phyloP scores from a whole-genome alignment of 495 filamentous ascomycete genomes.

The Hypoxylon trugodes region DNA sequence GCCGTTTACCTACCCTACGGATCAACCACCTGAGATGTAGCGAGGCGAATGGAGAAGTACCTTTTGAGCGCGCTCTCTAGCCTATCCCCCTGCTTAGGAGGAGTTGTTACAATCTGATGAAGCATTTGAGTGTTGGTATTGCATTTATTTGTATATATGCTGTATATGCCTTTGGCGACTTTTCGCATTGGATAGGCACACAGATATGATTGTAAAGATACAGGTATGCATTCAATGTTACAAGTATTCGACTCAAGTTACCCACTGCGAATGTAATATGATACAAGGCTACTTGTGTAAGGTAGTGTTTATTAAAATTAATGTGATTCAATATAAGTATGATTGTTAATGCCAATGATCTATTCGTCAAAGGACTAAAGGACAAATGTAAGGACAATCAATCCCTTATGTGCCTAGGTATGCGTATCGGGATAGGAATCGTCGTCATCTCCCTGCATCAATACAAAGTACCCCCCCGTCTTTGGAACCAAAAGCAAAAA shows the following conservation, averaged over 20 bases:
- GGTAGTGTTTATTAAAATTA: constrained; percentile 1
- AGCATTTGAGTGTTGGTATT: constrained; percentile 1
- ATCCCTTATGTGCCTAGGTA: no score
- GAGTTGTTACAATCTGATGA: neutral
- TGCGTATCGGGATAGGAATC: no score
- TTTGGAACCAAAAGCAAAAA: no score
- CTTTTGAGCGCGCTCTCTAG: neutral
- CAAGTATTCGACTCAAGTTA: no score
- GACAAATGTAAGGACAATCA: no score
- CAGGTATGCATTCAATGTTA: constrained; percentile 5
- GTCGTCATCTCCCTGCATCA: no score
- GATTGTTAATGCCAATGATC: constrained; percentile 8
- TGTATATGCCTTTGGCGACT: neutral
- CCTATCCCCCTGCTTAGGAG: neutral
- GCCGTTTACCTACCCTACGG: neutral
- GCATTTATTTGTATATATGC: constrained; percentile 18
- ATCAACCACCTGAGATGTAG: neutral
- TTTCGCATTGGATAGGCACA: neutral
- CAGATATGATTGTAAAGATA: neutral
- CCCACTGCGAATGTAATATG: no score
- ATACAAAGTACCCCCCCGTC: no score
- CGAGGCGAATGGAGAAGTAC: neutral
- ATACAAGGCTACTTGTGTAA: neutral
- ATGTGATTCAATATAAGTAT: constrained; percentile 3
- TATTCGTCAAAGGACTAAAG: no score